Evolutionary conservation across 257 asterid species (phyloP).

Genomic region (Solanum medicagineum): DNA sequence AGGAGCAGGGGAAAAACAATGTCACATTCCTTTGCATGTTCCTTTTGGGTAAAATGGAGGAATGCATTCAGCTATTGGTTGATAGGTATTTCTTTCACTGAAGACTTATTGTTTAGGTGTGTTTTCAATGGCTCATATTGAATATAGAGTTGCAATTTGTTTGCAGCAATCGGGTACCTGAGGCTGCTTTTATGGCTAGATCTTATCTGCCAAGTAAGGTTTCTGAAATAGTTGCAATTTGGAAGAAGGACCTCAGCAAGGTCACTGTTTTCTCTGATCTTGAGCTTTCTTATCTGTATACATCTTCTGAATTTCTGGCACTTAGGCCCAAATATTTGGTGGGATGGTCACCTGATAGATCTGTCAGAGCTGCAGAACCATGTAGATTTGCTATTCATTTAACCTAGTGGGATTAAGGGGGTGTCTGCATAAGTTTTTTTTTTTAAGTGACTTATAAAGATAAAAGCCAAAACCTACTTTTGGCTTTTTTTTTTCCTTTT

Average conservation of each 20-base stretch:
- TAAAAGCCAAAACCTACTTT: no score
- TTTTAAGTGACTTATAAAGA: no score
- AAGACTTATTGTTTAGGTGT: not conserved
- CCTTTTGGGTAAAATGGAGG: conserved; percentile 90
- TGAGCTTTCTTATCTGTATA: not conserved
- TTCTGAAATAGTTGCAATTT: conserved; percentile 79
- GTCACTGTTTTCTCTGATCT: conserved; percentile 11
- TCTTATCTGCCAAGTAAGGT: conserved; percentile 98
- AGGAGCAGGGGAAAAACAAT: conserved; percentile 89
- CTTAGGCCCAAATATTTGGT: not conserved
- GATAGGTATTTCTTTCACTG: conserved; percentile 45
- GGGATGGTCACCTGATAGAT: not conserved
- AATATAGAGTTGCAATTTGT: conserved; percentile 7
- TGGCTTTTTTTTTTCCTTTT: no score
- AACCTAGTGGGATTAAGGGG: not conserved
- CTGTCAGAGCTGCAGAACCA: not conserved
- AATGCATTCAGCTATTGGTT: conserved; percentile 86
- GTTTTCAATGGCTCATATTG: not conserved
- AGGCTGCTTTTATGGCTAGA: conserved; percentile 99
- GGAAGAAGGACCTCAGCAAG: conserved; percentile 95
- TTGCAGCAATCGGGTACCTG: conserved; percentile 97
- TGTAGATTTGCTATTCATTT: not conserved
- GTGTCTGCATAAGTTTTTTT: no score
- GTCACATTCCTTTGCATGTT: conserved; percentile 90
- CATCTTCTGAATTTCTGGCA: not conserved